Percentiles rank a stretch among this genome's conserved stretches.
Conservation (phyloP, 257 asterid species). For the Solanum microdontum region DNA sequence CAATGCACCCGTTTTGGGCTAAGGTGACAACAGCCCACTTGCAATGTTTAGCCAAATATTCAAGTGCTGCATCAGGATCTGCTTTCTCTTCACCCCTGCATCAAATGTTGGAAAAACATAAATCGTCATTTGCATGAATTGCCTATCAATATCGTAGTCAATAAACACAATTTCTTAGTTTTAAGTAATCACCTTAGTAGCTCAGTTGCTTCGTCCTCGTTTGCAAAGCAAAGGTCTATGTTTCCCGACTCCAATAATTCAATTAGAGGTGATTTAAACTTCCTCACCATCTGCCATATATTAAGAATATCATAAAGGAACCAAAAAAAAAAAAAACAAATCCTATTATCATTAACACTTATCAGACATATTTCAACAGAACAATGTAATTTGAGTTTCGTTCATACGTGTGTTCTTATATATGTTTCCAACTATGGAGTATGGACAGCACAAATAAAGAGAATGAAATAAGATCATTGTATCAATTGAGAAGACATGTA, state of each 20-base stretch:
- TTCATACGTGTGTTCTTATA: background rate
- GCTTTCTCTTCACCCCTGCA: conserved; percentile 43
- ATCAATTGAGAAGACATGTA: background rate
- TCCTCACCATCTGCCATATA: conserved; percentile 71
- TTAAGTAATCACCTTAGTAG: conserved; percentile 46
- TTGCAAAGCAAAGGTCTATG: conserved; percentile 92
- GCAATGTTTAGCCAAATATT: conserved; percentile 63
- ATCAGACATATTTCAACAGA: background rate
- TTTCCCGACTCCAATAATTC: conserved; percentile 72
- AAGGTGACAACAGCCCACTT: conserved; percentile 91
- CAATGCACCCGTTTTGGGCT: conserved; percentile 86
- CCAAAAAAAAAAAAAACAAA: too few species aligned
- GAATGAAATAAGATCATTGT: background rate
- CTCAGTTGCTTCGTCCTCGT: conserved; percentile 93
- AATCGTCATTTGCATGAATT: background rate
- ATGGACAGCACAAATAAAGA: background rate
- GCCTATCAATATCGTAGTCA: background rate
- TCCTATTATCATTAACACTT: background rate
- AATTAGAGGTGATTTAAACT: conserved; percentile 63
- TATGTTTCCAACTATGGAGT: background rate
- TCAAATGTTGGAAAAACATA: background rate
- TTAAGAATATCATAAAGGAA: background rate
- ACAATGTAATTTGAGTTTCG: background rate
- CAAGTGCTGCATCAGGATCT: conserved; percentile 63
- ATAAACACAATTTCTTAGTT: background rate